Evolutionary conservation across 2,329 filamentous ascomycete species (phyloP).

Genomic region (Bisporella sp.): DNA sequence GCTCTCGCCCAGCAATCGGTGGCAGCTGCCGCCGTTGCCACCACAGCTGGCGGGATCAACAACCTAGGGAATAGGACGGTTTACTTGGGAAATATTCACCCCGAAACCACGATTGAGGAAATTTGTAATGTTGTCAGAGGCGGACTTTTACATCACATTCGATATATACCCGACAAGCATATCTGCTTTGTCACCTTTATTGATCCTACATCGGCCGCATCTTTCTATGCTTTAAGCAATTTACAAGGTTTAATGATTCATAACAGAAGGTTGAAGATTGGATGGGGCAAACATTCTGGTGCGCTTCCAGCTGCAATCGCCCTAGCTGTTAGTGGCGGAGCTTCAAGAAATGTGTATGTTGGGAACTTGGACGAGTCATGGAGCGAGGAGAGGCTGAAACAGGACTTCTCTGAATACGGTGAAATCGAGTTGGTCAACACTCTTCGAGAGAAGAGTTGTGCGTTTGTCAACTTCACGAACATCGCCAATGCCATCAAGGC

Average conservation of each 20-base stretch:
- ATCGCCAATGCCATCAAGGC: slow-evolving; percentile 99
- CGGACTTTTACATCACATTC: slow-evolving; percentile 92
- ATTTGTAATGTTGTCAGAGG: slow-evolving; percentile 98
- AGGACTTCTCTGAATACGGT: slow-evolving; percentile 95
- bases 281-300: slow-evolving; percentile 98
- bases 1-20: slow-evolving; percentile 96
- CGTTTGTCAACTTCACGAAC: slow-evolving; percentile 99
- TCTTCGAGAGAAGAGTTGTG: slow-evolving; percentile 95
- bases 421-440: slow-evolving; percentile 98
- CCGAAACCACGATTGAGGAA: slow-evolving; percentile 97
- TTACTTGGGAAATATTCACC: slow-evolving; percentile 97
- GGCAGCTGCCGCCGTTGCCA: slow-evolving; percentile 91
- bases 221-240: slow-evolving; percentile 96
- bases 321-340: slow-evolving; percentile 89
- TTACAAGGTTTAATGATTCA: slow-evolving; percentile 98
- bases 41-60: slow-evolving; percentile 91
- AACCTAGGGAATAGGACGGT: slow-evolving; percentile 97
- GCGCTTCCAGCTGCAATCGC: slow-evolving; percentile 93
- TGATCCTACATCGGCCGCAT: slow-evolving; percentile 93
- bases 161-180: slow-evolving; percentile 99
- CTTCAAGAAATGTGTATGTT: slow-evolving; percentile 97
- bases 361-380: slow-evolving; percentile 96
- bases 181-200: slow-evolving; percentile 99
- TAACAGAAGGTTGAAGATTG: slow-evolving; percentile 95
- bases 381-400: slow-evolving; percentile 90